Base-by-base conservation (phyloP, 805 yeast genomes). In the Wickerhamomyces silvicola region DNA sequence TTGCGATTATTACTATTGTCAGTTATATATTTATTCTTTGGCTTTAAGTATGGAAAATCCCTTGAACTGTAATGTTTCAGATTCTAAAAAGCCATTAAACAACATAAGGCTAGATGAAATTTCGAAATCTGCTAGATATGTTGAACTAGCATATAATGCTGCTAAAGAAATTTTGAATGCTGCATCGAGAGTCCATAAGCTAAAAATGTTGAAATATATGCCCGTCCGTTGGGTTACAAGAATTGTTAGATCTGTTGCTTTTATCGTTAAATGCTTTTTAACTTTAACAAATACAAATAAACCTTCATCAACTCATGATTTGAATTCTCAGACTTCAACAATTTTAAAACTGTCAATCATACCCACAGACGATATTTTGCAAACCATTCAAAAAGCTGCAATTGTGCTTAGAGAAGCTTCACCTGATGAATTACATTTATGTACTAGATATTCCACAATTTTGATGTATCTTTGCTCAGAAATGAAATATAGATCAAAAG, bases 201-300 rank as follows among this genome's bases (percentile, higher is more conserved):
- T 81, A 37, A 73, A 70, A 37, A 59, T 80, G 64, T 59, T 86
- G 33, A 66, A 76, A 36, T 81, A 69, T 50, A 85, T 87, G 78
- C 96, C 97, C 1, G 87, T 86, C n/a, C 64, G 95, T 41, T 87
- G 96, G 95, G 78, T 82, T 6, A 81, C 84, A 0, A 67, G 95
- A 32, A 76, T 86, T 18, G 87, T 88, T 14, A 75, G 90, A 45
- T 84, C 96, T 0, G 86, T 86, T 10, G 92, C 95, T 2, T 88
- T 87, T 52, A 70, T 90, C 32, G 92, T 90, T 10, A 90, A 88
- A 57, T 83, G 94, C 49, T 77, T 84, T 48, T 53, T 81, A 41
- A 79, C 85, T 0, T 60, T 81, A 18, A 73, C 82, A 0, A 49
- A 55, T 19, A 38, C 40, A 14, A 36, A 27, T 31, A 27, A 38